These are phyloP conservation scores for Coemansia sp. DNA, from an alignment of 192 early-diverging fungal species.

Conservation along the genomic window DNA sequence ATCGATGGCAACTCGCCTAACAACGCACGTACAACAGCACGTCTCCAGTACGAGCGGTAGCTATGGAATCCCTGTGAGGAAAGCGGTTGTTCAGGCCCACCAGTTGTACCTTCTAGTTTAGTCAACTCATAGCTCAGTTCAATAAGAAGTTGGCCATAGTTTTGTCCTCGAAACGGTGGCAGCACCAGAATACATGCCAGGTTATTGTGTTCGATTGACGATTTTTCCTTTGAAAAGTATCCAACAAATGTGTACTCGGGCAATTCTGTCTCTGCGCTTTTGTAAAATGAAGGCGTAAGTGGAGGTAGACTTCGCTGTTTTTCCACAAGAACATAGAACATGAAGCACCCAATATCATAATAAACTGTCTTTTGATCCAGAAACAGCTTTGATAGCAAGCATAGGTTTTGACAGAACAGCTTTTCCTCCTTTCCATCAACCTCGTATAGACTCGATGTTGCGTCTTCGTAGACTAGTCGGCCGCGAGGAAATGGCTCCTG, in stretches of 20 bases:
- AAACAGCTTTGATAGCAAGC: conserved; percentile 90
- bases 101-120: conserved; percentile 65
- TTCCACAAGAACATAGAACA: conserved; percentile 85
- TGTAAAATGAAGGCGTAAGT: conserved; percentile 24
- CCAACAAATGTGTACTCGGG: conserved; percentile 71
- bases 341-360: conserved; percentile 89
- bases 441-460: conserved; percentile 60
- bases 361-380: conserved; percentile 96
- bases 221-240: conserved; percentile 97
- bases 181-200: conserved; percentile 88
- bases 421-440: conserved; percentile 86
- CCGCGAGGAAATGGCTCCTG: conserved; percentile 74
- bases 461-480: conserved; percentile 76
- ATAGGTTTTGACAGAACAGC: conserved; percentile 95
- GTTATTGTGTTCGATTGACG: conserved; percentile 80
- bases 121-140: conserved; percentile 91
- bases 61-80: conserved; percentile 79
- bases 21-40: conserved; percentile 60
- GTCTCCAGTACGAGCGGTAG: conserved; percentile 82
- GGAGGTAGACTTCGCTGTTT: conserved; percentile 4
- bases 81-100: conserved; percentile 86
- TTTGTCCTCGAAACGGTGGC: conserved; percentile 82
- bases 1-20: conserved; percentile 40
- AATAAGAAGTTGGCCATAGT: conserved; percentile 83
- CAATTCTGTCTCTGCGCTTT: conserved; percentile 28